A percentile compares a stretch with the other conserved stretches of the same genome.
Evolutionary conservation across 1,139 yeast genomes (phyloP).

Genomic region (Diutina scorzettiae): DNA sequence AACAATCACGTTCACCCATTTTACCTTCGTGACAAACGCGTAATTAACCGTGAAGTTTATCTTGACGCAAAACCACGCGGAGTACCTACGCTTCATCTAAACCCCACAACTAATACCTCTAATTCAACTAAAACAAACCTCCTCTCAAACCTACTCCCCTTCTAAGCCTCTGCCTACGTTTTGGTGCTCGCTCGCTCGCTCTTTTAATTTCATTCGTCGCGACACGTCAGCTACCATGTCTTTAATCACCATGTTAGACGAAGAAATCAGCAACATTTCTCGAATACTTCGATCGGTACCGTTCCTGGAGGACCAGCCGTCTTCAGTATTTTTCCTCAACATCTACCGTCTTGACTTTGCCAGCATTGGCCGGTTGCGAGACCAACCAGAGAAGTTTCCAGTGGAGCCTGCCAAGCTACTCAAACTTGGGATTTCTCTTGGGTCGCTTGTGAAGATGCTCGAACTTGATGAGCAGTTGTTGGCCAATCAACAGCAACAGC

Average conservation of each 20-base stretch:
- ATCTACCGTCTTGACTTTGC: constrained; percentile 22
- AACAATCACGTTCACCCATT: too few species aligned
- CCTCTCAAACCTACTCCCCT: too few species aligned
- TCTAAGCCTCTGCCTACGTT: too few species aligned
- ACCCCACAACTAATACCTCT: too few species aligned
- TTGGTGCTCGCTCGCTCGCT: too few species aligned
- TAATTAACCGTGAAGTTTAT: too few species aligned
- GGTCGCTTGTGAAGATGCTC: constrained; percentile 27
- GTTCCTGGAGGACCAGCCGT: background rate
- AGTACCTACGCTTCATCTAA: too few species aligned
- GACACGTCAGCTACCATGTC: too few species aligned
- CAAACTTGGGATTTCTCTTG: constrained; percentile 33
- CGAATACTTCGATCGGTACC: constrained; percentile 1
- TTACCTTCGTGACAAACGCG: too few species aligned
- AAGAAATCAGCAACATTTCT: constrained; percentile 1
- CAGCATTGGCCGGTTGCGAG: constrained; percentile 16
- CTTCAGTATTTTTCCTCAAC: constrained; percentile 16
- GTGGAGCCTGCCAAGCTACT: constrained; percentile 27
- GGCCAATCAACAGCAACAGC: constrained; percentile 16
- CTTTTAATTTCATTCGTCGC: too few species aligned
- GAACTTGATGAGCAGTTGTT: constrained; percentile 21
- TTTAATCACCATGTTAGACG: background rate
- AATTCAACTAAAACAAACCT: too few species aligned
- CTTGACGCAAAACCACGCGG: too few species aligned
- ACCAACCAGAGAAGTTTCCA: constrained; percentile 12